Evolutionary conservation across 768 basidiomycete genomes (phyloP).

Genomic region (Boletus pseudopeckii): DNA sequence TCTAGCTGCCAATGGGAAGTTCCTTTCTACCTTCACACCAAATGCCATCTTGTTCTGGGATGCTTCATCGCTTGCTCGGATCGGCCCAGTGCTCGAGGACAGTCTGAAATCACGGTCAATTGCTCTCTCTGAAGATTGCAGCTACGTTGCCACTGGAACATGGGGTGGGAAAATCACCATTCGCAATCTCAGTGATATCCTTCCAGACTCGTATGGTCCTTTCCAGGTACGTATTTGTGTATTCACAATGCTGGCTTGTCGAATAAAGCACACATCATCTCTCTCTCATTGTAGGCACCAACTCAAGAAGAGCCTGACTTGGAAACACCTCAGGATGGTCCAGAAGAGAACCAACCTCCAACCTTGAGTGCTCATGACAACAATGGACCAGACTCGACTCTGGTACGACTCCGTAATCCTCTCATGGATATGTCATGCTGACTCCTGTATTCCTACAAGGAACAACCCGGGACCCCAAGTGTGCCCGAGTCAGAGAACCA

Average conservation of each 20-base stretch:
- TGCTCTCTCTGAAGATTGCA: not conserved
- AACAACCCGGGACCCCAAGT: not conserved
- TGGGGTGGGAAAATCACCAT: not conserved
- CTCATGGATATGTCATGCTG: not conserved
- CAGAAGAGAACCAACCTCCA: not conserved
- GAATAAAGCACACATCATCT: not conserved
- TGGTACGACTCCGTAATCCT: not conserved
- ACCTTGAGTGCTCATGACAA: no score
- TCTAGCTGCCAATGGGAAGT: not conserved
- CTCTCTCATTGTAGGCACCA: not conserved
- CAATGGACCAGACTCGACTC: not conserved
- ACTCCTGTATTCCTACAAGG: not conserved
- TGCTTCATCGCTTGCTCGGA: not conserved
- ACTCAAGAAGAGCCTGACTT: no score
- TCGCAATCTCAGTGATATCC: not conserved
- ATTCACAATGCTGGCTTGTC: not conserved
- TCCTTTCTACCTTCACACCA: not conserved
- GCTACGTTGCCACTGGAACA: not conserved
- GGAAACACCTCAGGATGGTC: not conserved
- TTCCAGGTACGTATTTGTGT: not conserved
- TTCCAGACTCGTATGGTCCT: slow-evolving; percentile 1
- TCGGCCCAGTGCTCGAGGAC: not conserved
- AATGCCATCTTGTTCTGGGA: not conserved
- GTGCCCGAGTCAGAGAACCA: not conserved
- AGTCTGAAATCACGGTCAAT: not conserved